Conservation (phyloP, 495 filamentous ascomycete species). For the Penicillium parvum region DNA sequence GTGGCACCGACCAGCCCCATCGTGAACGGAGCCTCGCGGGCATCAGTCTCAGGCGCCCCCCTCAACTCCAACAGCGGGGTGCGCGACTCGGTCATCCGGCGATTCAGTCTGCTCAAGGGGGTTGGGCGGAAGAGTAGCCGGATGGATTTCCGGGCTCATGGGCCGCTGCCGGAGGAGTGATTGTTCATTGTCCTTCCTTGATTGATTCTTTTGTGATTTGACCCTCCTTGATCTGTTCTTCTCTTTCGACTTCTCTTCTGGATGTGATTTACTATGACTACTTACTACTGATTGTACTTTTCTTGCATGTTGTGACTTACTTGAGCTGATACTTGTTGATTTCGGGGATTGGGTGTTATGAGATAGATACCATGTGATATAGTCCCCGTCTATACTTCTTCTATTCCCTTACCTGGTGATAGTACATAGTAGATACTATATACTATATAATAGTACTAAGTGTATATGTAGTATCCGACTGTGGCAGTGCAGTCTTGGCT, state of each 20-base stretch:
- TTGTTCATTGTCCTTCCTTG: constrained; percentile 4
- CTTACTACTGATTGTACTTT: constrained; percentile 2
- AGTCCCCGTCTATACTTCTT: constrained; percentile 8
- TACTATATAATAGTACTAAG: neutral
- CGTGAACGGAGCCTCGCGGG: constrained; percentile 3
- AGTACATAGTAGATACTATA: neutral
- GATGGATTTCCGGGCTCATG: constrained; percentile 37
- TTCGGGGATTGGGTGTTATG: constrained; percentile 15
- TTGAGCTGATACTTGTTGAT: constrained; percentile 14
- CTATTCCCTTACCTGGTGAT: neutral
- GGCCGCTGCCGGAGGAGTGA: constrained; percentile 36
- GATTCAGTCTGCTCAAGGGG: constrained; percentile 45
- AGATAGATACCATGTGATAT: constrained; percentile 26
- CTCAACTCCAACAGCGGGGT: constrained; percentile 16
- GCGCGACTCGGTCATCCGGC: constrained; percentile 45
- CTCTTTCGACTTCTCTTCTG: constrained; percentile 12
- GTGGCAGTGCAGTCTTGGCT: constrained; percentile 9
- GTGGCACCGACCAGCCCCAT: constrained; percentile 10
- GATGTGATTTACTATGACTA: constrained; percentile 26
- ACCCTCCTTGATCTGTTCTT: neutral
- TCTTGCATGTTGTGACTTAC: neutral
- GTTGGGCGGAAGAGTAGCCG: constrained; percentile 44
- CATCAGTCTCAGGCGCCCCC: neutral
- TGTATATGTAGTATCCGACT: too few relatives aligned
- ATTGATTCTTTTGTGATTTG: constrained; percentile 8